These are phyloP conservation scores for Trichaptum fuscoviolaceum DNA, from an alignment of 768 basidiomycete genomes.

Conservation along the genomic window DNA sequence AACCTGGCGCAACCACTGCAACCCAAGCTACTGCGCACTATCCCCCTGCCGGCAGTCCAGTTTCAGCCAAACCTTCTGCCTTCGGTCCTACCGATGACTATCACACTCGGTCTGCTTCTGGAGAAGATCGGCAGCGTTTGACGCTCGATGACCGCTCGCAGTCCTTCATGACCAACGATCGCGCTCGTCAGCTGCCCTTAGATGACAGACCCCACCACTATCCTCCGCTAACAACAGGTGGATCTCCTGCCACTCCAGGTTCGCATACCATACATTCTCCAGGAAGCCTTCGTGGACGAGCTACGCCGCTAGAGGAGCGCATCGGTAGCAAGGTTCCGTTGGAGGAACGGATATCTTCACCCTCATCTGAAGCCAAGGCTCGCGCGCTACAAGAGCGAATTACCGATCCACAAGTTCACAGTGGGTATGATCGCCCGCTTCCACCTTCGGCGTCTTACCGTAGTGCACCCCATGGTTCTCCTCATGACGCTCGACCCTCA, in stretches of 20 bases:
- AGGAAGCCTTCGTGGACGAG: background rate
- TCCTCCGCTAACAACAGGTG: background rate
- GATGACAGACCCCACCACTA: background rate
- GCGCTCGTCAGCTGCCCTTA: background rate
- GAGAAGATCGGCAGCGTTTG: background rate
- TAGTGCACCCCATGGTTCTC: background rate
- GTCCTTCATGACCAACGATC: background rate
- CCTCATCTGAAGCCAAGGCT: background rate
- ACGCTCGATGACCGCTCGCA: background rate
- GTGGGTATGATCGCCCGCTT: background rate
- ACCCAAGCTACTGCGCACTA: background rate
- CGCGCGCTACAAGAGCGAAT: background rate
- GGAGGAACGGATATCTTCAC: background rate
- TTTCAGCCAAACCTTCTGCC: background rate
- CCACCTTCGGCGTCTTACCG: background rate
- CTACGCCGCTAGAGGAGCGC: background rate
- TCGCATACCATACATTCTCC: background rate
- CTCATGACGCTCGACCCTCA: background rate
- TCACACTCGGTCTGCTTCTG: background rate
- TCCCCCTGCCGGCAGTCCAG: background rate
- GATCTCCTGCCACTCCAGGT: background rate
- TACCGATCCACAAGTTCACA: background rate
- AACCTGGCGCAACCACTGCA: background rate
- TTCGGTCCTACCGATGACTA: background rate
- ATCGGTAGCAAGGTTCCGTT: background rate